Conservation (phyloP, 352 stramenopile species). For the Globisporangium spiculum region DNA sequence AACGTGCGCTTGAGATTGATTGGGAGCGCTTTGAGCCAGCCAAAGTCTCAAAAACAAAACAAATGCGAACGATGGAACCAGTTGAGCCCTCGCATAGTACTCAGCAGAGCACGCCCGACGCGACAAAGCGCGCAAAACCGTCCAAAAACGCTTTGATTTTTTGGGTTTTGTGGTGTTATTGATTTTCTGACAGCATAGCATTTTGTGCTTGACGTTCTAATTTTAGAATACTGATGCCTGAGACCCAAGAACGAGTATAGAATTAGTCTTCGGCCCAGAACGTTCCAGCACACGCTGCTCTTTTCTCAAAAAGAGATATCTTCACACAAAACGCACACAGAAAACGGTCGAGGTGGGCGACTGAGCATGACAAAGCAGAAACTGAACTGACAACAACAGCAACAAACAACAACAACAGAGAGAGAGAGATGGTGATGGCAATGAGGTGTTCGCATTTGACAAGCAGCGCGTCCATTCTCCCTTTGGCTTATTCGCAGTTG, state of each 20-base stretch:
- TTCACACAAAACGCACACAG: neutral
- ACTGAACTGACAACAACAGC: neutral
- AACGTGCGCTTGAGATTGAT: neutral
- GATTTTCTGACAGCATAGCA: neutral
- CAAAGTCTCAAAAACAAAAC: too few species aligned
- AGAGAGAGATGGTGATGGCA: neutral
- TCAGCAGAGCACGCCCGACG: neutral
- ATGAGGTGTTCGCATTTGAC: neutral
- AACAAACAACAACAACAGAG: neutral
- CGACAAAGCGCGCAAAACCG: too few species aligned
- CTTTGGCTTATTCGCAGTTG: too few species aligned
- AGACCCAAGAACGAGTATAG: neutral
- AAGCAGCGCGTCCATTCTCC: neutral
- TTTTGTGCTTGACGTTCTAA: neutral
- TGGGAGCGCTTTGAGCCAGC: too few species aligned
- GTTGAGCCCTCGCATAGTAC: neutral
- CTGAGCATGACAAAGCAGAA: neutral
- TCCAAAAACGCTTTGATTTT: neutral
- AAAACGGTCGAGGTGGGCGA: neutral
- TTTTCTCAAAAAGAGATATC: neutral
- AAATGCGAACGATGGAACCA: too few species aligned
- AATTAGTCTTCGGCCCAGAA: neutral
- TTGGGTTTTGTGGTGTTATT: neutral
- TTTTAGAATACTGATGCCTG: neutral
- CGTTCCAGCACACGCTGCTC: neutral